Evolutionary conservation across 1,284 basidiomycete genomes (phyloP).

Genomic region (Termitomyces sp.): DNA sequence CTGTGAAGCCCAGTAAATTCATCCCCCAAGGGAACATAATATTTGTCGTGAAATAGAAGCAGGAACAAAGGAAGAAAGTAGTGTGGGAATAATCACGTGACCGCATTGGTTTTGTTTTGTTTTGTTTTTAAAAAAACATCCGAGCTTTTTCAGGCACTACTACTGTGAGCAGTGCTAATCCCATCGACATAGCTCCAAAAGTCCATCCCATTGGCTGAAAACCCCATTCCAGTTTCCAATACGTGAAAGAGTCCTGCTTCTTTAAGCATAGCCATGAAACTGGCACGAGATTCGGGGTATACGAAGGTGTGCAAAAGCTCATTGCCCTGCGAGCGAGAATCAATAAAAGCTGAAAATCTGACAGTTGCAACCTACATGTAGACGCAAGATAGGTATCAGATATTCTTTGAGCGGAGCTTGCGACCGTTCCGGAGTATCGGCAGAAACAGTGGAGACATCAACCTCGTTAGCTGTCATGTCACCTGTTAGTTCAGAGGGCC

Average conservation of each 20-base stretch:
- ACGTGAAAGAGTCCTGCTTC: constrained; percentile 39
- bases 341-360: constrained; percentile 2
- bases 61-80: no score
- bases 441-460: constrained; percentile 12
- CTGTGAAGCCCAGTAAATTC: no score
- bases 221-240: constrained; percentile 30
- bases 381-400: constrained; percentile 45
- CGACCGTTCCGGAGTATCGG: constrained; percentile 8
- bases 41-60: no score
- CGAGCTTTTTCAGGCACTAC: no score
- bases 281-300: constrained; percentile 66
- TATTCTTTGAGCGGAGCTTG: constrained; percentile 33
- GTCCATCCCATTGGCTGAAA: constrained; percentile 33
- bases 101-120: no score
- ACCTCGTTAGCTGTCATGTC: constrained; percentile 33
- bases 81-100: no score
- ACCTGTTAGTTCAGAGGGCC: constrained; percentile 40
- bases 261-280: constrained; percentile 50
- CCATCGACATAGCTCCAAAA: constrained; percentile 49
- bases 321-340: constrained; percentile 36
- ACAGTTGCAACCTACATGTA: constrained; percentile 47
- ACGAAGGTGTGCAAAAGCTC: constrained; percentile 54
- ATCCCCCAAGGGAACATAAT: no score
- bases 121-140: no score
- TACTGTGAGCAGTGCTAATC: no score